Percentiles rank a stretch among this genome's conserved stretches.
These are phyloP conservation scores for Boletellus dicymbophilus DNA, from an alignment of 1,284 basidiomycete species.

Conservation along the genomic window DNA sequence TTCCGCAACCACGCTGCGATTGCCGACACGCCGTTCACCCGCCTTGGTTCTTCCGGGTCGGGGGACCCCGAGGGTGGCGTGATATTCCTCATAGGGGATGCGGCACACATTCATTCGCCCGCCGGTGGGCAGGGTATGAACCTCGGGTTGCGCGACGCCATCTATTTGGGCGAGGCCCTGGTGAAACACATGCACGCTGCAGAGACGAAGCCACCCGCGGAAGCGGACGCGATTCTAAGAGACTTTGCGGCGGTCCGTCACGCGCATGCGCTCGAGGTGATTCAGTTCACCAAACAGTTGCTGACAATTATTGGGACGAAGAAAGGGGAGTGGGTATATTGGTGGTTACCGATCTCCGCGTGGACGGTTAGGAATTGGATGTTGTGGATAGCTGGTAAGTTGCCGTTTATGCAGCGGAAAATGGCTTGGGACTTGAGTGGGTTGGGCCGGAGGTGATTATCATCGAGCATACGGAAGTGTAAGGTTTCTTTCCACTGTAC, in stretches of 20 bases:
- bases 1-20: constrained; percentile 42
- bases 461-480: too few relatives aligned
- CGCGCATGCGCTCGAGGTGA: constrained; percentile 24
- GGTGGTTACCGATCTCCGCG: constrained; percentile 25
- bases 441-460: constrained; percentile 20
- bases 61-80: constrained; percentile 7
- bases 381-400: constrained; percentile 17
- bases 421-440: constrained; percentile 31
- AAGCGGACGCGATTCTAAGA: constrained; percentile 20
- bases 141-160: constrained; percentile 44
- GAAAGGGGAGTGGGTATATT: constrained; percentile 1
- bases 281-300: constrained; percentile 24
- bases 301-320: constrained; percentile 18
- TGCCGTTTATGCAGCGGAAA: constrained; percentile 14
- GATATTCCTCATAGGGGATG: constrained; percentile 42
- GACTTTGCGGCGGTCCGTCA: constrained; percentile 20
- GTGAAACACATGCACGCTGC: constrained; percentile 23
- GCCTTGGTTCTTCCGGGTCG: constrained; percentile 14
- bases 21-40: constrained; percentile 35
- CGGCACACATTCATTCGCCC: constrained; percentile 47
- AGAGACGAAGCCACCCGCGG: constrained; percentile 10
- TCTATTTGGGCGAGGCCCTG: constrained; percentile 33
- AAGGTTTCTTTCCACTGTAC: too few relatives aligned
- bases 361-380: constrained; percentile 15
- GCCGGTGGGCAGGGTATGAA: constrained; percentile 52